Conservation (phyloP, 2,329 filamentous ascomycete species). For the Phaeosphaeria sp. region DNA sequence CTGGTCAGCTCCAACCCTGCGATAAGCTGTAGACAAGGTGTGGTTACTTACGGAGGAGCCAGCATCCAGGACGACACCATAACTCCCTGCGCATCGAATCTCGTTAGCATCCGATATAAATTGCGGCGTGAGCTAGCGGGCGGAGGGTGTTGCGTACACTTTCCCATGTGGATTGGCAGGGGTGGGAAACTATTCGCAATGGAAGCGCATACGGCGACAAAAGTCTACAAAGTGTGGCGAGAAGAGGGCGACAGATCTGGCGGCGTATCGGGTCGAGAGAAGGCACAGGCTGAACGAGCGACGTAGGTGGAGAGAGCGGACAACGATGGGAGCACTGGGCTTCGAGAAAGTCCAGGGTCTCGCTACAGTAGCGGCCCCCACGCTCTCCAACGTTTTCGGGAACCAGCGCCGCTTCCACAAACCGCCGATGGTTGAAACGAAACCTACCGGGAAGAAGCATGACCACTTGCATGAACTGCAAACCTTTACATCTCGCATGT, state of each 20-base stretch:
- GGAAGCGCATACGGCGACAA: conserved; percentile 27
- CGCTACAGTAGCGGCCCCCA: background rate
- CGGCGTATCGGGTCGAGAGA: background rate
- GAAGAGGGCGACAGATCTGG: background rate
- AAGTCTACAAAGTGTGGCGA: background rate
- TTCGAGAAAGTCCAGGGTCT: background rate
- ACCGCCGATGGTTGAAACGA: background rate
- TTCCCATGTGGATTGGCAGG: conserved; percentile 47
- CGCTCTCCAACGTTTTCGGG: background rate
- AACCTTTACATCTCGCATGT: too few species aligned
- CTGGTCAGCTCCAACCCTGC: conserved; percentile 22
- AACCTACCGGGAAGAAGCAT: background rate
- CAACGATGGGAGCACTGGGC: background rate
- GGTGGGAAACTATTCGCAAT: conserved; percentile 21
- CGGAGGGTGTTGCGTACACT: conserved; percentile 45
- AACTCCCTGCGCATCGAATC: conserved; percentile 60
- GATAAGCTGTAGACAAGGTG: background rate
- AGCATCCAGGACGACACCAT: conserved; percentile 95
- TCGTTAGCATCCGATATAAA: conserved; percentile 26
- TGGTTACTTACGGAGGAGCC: conserved; percentile 76
- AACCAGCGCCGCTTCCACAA: background rate
- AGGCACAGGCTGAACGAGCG: background rate
- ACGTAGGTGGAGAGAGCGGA: background rate
- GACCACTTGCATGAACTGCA: background rate
- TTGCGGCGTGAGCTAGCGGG: conserved; percentile 10